These are phyloP conservation scores for Rhizopus microsporus DNA, from an alignment of 371 early-diverging fungal species.

Conservation along the genomic window DNA sequence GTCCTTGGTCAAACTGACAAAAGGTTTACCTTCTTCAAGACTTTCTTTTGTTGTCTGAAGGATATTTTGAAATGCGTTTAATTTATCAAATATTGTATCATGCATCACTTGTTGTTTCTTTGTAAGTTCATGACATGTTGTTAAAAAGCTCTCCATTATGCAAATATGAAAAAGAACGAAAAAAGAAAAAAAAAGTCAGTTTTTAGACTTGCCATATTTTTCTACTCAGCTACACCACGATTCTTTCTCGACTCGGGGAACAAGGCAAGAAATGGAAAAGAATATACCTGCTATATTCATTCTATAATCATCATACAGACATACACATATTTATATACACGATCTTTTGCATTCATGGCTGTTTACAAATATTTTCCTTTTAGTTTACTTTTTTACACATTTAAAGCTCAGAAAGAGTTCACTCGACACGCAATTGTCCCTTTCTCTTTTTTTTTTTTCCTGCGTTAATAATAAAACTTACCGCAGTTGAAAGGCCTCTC, in stretches of 20 bases:
- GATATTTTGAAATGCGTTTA: constrained; percentile 16
- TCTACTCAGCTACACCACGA: too few species aligned
- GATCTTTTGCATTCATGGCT: too few species aligned
- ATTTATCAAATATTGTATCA: constrained; percentile 16
- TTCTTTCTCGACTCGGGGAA: too few species aligned
- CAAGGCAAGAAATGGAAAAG: too few species aligned
- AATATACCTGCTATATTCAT: too few species aligned
- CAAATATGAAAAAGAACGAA: constrained; percentile 3
- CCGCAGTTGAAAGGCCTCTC: neutral
- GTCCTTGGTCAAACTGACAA: neutral
- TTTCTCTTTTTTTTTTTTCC: neutral
- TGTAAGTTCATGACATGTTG: constrained; percentile 20
- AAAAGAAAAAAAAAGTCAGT: neutral
- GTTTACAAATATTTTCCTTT: too few species aligned
- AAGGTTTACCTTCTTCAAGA: constrained; percentile 25
- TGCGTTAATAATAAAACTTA: neutral
- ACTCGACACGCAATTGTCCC: neutral
- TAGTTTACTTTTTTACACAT: too few species aligned
- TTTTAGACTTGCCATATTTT: too few species aligned
- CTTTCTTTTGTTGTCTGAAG: constrained; percentile 26
- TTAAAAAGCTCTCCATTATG: constrained; percentile 25
- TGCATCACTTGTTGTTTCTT: constrained; percentile 26
- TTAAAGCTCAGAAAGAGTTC: neutral
- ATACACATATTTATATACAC: too few species aligned
- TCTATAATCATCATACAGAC: too few species aligned